phyloP scores from a whole-genome alignment of 2,329 filamentous ascomycete genomes.

The Macrophomina pseudophaseolina region DNA sequence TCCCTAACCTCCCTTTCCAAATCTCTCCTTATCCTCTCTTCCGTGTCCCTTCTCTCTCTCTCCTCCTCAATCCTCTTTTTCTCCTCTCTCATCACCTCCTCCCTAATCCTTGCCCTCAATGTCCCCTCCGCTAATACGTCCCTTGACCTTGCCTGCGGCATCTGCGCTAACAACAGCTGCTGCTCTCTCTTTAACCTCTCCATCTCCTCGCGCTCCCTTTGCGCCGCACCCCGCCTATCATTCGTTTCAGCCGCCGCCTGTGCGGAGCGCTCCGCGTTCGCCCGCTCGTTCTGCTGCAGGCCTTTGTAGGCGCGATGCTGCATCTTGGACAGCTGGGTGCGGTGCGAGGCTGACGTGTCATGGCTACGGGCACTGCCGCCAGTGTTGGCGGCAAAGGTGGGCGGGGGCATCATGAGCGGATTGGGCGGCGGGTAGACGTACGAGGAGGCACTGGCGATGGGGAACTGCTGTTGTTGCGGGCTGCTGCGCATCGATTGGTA shows the following conservation, averaged over 20 bases:
- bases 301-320: background rate
- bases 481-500: background rate
- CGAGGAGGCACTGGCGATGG: background rate
- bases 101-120: background rate
- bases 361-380: background rate
- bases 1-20: background rate
- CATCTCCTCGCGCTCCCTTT: background rate
- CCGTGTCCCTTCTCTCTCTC: background rate
- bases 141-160: background rate
- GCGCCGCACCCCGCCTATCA: background rate
- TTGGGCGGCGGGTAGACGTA: background rate
- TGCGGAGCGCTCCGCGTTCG: background rate
- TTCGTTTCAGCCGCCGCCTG: background rate
- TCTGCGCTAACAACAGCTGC: background rate
- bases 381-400: background rate
- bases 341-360: background rate
- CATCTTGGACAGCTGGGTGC: background rate
- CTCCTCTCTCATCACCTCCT: background rate
- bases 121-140: slow-evolving; percentile 3
- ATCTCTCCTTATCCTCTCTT: background rate
- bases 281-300: background rate
- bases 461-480: background rate
- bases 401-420: background rate
- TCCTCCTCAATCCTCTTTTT: background rate
- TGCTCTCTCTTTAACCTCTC: background rate